Conservation (phyloP, 768 basidiomycete genomes). For the Rhodotorula taiwanensis region DNA sequence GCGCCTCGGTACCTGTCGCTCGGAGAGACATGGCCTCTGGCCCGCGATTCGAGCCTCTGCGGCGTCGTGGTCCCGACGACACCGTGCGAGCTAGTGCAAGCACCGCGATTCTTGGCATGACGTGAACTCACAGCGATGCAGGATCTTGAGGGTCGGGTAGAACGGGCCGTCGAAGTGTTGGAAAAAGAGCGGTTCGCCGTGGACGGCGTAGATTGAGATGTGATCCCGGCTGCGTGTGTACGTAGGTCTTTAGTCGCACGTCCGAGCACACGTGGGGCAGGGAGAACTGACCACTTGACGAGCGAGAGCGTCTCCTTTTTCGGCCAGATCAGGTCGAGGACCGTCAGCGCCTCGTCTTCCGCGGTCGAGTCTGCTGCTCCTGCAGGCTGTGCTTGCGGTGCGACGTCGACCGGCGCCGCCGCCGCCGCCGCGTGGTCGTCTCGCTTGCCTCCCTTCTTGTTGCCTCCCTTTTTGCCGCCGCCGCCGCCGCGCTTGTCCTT, state of each 20-base stretch:
- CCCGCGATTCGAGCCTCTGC: too few species aligned
- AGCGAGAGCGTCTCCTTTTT: slow-evolving; percentile 93
- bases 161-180: slow-evolving; percentile 94
- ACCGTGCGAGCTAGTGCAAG: too few species aligned
- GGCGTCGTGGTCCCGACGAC: too few species aligned
- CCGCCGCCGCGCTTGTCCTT: slow-evolving; percentile 26
- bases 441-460: slow-evolving; percentile 10
- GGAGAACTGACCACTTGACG: slow-evolving; percentile 74
- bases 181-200: slow-evolving; percentile 82
- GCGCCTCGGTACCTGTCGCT: too few species aligned
- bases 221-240: slow-evolving; percentile 71
- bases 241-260: not conserved
- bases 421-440: slow-evolving; percentile 6
- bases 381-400: slow-evolving; percentile 29
- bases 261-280: not conserved
- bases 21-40: too few species aligned
- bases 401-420: slow-evolving; percentile 31
- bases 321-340: slow-evolving; percentile 88
- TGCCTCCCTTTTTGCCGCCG: slow-evolving; percentile 21
- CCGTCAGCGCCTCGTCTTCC: slow-evolving; percentile 55
- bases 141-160: slow-evolving; percentile 75
- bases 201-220: slow-evolving; percentile 82
- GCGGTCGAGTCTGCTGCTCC: not conserved
- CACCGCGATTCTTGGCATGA: slow-evolving; percentile 1
- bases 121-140: slow-evolving; percentile 74